Evolutionary conservation across 495 filamentous ascomycete genomes (phyloP).

Genomic region (Friedmanniomyces simplex): DNA sequence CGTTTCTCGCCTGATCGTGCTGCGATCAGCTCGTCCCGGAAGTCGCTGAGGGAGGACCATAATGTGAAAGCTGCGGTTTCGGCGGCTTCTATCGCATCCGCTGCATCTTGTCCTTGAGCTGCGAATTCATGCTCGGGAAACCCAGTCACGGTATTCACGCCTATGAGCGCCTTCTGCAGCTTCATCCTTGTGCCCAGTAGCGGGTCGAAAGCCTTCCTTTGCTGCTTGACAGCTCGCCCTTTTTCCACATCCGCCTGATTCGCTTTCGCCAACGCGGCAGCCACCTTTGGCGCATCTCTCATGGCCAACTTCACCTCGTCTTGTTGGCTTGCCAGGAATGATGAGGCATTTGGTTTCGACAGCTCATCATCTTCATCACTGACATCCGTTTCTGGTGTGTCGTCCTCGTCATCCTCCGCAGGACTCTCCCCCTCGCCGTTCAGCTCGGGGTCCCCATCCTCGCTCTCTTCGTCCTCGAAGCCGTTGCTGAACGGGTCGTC

Average conservation of each 20-base stretch:
- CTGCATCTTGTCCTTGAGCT: not conserved
- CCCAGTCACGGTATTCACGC: slow-evolving; percentile 57
- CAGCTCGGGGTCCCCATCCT: slow-evolving; percentile 31
- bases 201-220: slow-evolving; percentile 74
- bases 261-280: slow-evolving; percentile 58
- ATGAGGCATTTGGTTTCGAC: slow-evolving; percentile 23
- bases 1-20: slow-evolving; percentile 45
- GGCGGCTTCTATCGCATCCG: slow-evolving; percentile 52
- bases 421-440: slow-evolving; percentile 32
- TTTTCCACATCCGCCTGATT: slow-evolving; percentile 72
- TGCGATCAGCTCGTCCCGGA: slow-evolving; percentile 52
- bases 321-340: not conserved
- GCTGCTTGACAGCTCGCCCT: slow-evolving; percentile 71
- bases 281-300: slow-evolving; percentile 61
- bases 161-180: slow-evolving; percentile 77
- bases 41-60: slow-evolving; percentile 70
- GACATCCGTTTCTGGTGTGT: slow-evolving; percentile 29
- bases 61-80: slow-evolving; percentile 81
- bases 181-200: slow-evolving; percentile 81
- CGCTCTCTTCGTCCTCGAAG: slow-evolving; percentile 22
- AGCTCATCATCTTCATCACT: slow-evolving; percentile 29
- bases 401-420: slow-evolving; percentile 30
- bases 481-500: slow-evolving; percentile 37
- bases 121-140: slow-evolving; percentile 22
- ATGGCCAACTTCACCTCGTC: slow-evolving; percentile 55